phyloP scores from a whole-genome alignment of 2,329 filamentous ascomycete genomes.

The Rhynchosporium graminicola region DNA sequence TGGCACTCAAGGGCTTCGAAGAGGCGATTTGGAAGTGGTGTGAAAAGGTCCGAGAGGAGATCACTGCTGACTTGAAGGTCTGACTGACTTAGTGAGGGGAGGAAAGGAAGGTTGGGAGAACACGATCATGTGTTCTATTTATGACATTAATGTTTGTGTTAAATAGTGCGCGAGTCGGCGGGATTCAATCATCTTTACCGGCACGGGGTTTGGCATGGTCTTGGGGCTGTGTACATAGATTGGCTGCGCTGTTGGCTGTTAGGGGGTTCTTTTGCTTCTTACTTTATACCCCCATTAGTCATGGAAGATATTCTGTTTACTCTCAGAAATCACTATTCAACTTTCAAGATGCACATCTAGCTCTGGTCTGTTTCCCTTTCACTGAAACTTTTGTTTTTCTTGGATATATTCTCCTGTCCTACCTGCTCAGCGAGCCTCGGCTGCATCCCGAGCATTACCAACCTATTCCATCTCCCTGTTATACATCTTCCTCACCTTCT shows the following conservation, averaged over 20 bases:
- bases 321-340: background rate
- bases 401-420: background rate
- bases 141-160: constrained; percentile 23
- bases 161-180: constrained; percentile 1
- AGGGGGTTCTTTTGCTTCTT: constrained; percentile 16
- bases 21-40: constrained; percentile 82
- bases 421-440: background rate
- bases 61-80: constrained; percentile 63
- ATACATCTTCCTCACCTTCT: background rate
- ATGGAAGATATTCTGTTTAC: constrained; percentile 12
- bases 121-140: constrained; percentile 10
- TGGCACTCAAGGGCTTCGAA: constrained; percentile 82
- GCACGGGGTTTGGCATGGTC: constrained; percentile 10
- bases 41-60: constrained; percentile 77
- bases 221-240: background rate
- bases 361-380: background rate
- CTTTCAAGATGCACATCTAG: background rate
- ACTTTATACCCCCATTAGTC: constrained; percentile 15
- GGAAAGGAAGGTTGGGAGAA: background rate
- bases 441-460: background rate
- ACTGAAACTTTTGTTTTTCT: background rate
- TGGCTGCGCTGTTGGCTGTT: background rate
- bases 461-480: background rate
- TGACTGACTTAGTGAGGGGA: constrained; percentile 19
- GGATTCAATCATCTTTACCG: constrained; percentile 2